Percentiles rank a stretch among this genome's conserved stretches.
Evolutionary conservation across 306 rosid species (phyloP).

Genomic region (Corylus americana): DNA sequence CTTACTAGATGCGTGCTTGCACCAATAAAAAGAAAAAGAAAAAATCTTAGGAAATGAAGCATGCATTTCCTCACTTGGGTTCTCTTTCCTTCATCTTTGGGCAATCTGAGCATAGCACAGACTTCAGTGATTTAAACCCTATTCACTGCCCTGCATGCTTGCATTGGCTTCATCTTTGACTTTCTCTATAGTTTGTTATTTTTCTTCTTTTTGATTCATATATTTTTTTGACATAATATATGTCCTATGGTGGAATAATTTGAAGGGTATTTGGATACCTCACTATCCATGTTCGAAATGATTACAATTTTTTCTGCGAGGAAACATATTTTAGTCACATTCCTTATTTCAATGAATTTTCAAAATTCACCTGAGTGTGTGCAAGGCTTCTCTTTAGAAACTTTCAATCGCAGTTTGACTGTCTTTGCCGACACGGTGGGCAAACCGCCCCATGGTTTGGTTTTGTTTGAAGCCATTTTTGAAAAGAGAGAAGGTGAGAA

Average conservation of each 20-base stretch:
- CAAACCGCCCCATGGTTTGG: conserved; percentile 8
- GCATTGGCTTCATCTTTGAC: neutral
- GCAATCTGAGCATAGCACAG: neutral
- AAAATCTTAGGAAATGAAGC: neutral
- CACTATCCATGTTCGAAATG: neutral
- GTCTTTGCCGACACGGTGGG: conserved; percentile 53
- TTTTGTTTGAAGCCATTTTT: too few relatives aligned
- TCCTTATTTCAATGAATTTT: conserved; percentile 30
- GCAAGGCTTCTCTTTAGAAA: conserved; percentile 87
- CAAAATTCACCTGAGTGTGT: conserved; percentile 43
- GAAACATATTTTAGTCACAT: conserved; percentile 23
- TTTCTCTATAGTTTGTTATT: neutral
- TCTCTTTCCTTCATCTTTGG: neutral
- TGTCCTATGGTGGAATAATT: neutral
- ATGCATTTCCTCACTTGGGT: neutral
- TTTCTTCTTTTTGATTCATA: neutral
- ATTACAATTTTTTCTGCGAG: conserved; percentile 5
- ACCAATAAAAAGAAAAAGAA: too few relatives aligned
- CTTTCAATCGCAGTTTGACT: conserved; percentile 59
- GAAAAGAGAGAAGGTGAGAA: too few relatives aligned
- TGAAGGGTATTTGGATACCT: neutral
- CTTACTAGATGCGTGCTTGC: too few relatives aligned
- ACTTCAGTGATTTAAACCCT: neutral
- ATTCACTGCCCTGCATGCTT: neutral
- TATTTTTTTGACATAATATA: neutral